These are phyloP conservation scores for Lipomyces mesembrius DNA, from an alignment of 805 yeast genomes.

Conservation along the genomic window DNA sequence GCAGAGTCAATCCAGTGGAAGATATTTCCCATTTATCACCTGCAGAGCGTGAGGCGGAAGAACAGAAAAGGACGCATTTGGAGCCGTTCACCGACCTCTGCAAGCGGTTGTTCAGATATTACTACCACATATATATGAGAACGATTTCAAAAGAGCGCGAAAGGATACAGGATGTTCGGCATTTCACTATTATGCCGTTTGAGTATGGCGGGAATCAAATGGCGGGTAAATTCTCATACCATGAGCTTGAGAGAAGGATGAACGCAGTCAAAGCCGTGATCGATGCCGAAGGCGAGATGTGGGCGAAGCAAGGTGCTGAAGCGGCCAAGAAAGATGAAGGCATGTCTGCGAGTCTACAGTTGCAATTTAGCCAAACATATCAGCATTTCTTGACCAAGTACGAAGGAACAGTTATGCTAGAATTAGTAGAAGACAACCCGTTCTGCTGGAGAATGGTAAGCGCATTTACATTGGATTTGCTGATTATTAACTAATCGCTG, in stretches of 20 bases:
- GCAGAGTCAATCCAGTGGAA: neutral
- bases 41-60: neutral
- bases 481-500: neutral
- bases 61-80: neutral
- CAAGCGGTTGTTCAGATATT: slow-evolving; percentile 19
- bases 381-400: slow-evolving; percentile 1
- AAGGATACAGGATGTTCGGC: neutral
- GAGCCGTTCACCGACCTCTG: slow-evolving; percentile 24
- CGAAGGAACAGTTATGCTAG: slow-evolving; percentile 25
- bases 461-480: neutral
- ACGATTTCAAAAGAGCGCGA: slow-evolving; percentile 6
- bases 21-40: neutral
- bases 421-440: slow-evolving; percentile 23
- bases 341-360: slow-evolving; percentile 12
- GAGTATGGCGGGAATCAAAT: slow-evolving; percentile 17
- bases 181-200: slow-evolving; percentile 20
- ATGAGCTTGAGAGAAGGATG: slow-evolving; percentile 18
- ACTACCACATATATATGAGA: slow-evolving; percentile 16
- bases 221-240: slow-evolving; percentile 18
- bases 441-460: slow-evolving; percentile 22
- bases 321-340: slow-evolving; percentile 10
- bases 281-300: slow-evolving; percentile 20
- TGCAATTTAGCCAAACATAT: slow-evolving; percentile 6
- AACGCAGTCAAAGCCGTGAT: slow-evolving; percentile 9
- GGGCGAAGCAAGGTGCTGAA: slow-evolving; percentile 21